These are phyloP conservation scores for Suillus placidus DNA, from an alignment of 768 basidiomycete species.

Conservation along the genomic window DNA sequence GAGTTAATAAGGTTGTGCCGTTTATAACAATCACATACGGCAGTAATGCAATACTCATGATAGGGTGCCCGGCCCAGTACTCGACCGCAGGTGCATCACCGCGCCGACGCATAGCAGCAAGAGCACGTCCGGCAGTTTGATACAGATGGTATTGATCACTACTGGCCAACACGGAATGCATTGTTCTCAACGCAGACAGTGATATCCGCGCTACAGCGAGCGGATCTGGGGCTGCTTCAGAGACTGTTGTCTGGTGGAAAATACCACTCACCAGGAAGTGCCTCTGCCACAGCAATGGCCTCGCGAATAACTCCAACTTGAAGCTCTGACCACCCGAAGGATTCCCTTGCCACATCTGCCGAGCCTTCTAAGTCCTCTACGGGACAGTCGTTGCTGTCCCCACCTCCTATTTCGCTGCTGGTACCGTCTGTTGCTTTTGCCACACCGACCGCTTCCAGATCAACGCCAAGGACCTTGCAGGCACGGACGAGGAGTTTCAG, in stretches of 20 bases:
- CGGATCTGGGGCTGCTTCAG: constrained; percentile 57
- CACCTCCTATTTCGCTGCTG: constrained; percentile 17
- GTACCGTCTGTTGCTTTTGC: constrained; percentile 31
- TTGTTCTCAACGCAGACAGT: constrained; percentile 79
- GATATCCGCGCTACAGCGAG: constrained; percentile 84
- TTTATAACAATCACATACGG: constrained; percentile 54
- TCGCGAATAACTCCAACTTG: constrained; percentile 94
- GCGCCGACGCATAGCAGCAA: constrained; percentile 74
- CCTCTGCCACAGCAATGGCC: constrained; percentile 88
- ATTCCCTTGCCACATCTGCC: constrained; percentile 42
- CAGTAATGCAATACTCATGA: constrained; percentile 76
- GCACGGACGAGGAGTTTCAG: constrained; percentile 72
- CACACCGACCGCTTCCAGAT: constrained; percentile 71
- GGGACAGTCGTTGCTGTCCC: constrained; percentile 22
- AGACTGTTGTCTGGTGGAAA: constrained; percentile 9
- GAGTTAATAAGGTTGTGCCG: background rate
- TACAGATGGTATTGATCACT: constrained; percentile 83
- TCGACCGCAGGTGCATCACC: constrained; percentile 71
- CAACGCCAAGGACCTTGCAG: constrained; percentile 79
- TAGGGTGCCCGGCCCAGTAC: constrained; percentile 86
- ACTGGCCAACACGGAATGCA: constrained; percentile 68
- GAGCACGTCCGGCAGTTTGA: constrained; percentile 68
- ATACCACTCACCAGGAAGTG: constrained; percentile 72
- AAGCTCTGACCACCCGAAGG: constrained; percentile 92
- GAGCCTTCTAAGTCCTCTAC: constrained; percentile 38